Evolutionary conservation across 768 basidiomycete genomes (phyloP), one percentile per base, ranked within the genome.

Genomic region (Rhizopogon salebrosus): DNA sequence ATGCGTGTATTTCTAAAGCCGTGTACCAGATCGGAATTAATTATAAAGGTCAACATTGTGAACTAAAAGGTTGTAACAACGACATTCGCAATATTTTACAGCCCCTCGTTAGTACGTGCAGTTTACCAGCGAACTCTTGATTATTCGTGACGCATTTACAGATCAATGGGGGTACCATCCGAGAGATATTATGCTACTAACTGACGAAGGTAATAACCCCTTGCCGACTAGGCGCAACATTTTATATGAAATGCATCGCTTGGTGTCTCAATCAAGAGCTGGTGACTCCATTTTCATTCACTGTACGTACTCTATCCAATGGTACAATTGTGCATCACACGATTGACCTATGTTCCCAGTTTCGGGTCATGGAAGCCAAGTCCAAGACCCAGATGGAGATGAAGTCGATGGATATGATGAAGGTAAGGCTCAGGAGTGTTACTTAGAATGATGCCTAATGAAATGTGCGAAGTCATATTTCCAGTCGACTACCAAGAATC

Each of bases 331-430:
- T 22, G 20, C 14, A 45, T 45, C 43, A 31, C 43, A 2, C 20
- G 10, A 34, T 11, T 14, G 20, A 2, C 43, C 20, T 20, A 9
- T 5, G 9, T n/a, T n/a, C n/a, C n/a, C 43, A 46, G 45, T 46
- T 31, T 22, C 45, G 8, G 45, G 45, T 3, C 45, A 46, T 31
- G 45, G 45, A 1, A 29, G 45, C 20, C 45, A 46, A 22, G 1
- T 46, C 20, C 29, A 14, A 2, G 45, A 46, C 20, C 29, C 22
- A 1, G 45, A 46, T 16, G 45, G 45, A 4, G 45, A 46, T 14
- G 45, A 46, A 22, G 31, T 46, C 14, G 45, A 46, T 46, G 45
- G 45, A 16, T 46, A 46, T 23, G 45, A 46, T 16, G 45, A 46
- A 34, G 31, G 45, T 46, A 46, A 4, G 29, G 34, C 4, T 3